A percentile compares a stretch with the other conserved stretches of the same genome.
Evolutionary conservation across 2,329 filamentous ascomycete genomes (phyloP).

Genomic region (Talaromyces sp.): DNA sequence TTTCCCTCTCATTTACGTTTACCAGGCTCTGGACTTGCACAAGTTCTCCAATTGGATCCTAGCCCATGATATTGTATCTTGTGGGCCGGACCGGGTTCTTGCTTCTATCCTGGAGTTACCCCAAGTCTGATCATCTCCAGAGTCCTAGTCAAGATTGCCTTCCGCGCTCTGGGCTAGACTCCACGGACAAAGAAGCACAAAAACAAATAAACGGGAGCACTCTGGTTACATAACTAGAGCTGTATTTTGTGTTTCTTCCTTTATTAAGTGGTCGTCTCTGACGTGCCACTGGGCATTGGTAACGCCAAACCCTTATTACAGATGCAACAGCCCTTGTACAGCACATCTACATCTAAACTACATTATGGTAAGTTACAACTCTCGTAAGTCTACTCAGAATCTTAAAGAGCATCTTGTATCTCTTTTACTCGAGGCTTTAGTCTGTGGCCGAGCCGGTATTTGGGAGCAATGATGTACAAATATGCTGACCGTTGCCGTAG

Average conservation of each 20-base stretch:
- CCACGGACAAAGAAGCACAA: background rate
- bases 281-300: background rate
- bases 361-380: slow-evolving; percentile 1
- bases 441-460: slow-evolving; percentile 10
- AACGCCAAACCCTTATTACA: slow-evolving; percentile 9
- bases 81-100: slow-evolving; percentile 5
- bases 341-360: background rate
- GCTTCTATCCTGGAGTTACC: slow-evolving; percentile 1
- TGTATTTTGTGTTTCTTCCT: background rate
- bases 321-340: slow-evolving; percentile 2
- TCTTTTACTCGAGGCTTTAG: background rate
- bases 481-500: slow-evolving; percentile 21
- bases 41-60: background rate
- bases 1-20: background rate
- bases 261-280: background rate
- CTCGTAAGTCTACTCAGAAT: background rate
- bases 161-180: background rate
- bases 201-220: background rate
- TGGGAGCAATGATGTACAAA: slow-evolving; percentile 17
- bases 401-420: background rate
- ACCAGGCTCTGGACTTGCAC: background rate
- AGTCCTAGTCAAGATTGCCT: background rate
- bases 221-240: background rate
- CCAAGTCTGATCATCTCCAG: slow-evolving; percentile 2
- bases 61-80: background rate